These are phyloP conservation scores for Citrus sinensis DNA, from an alignment of 345 rosid species.

Conservation along the genomic window DNA sequence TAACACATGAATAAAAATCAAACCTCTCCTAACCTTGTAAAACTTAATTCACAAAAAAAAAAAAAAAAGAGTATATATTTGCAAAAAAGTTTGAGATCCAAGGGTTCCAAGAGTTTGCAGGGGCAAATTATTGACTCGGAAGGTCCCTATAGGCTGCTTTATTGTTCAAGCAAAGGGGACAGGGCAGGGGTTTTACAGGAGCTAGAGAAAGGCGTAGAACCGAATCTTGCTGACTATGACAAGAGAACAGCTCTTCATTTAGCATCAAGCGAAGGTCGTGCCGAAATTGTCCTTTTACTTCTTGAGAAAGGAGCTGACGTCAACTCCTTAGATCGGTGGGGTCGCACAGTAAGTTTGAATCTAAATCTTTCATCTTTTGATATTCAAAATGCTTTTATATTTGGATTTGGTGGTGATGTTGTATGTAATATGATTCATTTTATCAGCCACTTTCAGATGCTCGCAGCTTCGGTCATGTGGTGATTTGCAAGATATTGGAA, in stretches of 20 bases:
- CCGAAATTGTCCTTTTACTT: conserved; percentile 47
- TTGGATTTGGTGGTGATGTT: neutral
- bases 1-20: neutral
- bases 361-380: neutral
- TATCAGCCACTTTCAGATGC: conserved; percentile 67
- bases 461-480: conserved; percentile 39
- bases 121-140: conserved; percentile 28
- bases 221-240: conserved; percentile 53
- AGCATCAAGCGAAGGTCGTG: conserved; percentile 60
- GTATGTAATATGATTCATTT: neutral
- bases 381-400: neutral
- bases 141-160: conserved; percentile 47
- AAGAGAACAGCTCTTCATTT: conserved; percentile 69
- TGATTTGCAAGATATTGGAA: conserved; percentile 48
- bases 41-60: too few species aligned
- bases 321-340: conserved; percentile 59
- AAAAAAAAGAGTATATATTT: neutral
- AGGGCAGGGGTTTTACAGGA: conserved; percentile 50
- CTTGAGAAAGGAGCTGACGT: conserved; percentile 59
- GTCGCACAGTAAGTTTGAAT: conserved; percentile 56
- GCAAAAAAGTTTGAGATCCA: too few species aligned
- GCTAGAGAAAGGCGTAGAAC: conserved; percentile 44
- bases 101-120: conserved; percentile 19
- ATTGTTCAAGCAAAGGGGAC: conserved; percentile 52
- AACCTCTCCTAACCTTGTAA: too few species aligned